phyloP scores from a whole-genome alignment of 2,329 filamentous ascomycete species.

The Arthroderma sp. region DNA sequence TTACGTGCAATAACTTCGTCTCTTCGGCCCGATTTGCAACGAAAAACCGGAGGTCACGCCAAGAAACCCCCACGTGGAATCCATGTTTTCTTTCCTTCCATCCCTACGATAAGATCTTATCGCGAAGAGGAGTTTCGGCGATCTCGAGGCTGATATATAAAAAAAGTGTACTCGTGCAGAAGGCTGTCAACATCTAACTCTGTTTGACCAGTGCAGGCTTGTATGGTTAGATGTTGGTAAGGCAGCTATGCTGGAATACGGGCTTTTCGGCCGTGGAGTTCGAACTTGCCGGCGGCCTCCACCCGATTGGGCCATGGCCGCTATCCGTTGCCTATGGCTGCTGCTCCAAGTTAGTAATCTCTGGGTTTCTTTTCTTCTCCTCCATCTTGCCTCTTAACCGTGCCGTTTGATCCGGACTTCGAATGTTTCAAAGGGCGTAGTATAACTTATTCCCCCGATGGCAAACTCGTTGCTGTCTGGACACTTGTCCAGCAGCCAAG shows the following conservation, averaged over 20 bases:
- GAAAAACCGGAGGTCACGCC: neutral
- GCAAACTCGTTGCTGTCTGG: neutral
- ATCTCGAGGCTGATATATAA: neutral
- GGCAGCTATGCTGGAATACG: neutral
- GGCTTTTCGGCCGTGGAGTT: neutral
- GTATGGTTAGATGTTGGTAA: neutral
- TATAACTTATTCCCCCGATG: neutral
- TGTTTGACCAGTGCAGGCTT: no score
- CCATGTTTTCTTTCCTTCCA: neutral
- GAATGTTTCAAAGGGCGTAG: neutral
- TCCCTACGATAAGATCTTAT: neutral
- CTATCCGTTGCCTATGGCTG: no score
- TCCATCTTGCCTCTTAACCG: neutral
- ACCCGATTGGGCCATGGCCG: neutral
- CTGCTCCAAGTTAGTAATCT: neutral
- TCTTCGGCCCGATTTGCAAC: neutral
- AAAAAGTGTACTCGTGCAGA: no score
- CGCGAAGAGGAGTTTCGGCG: neutral
- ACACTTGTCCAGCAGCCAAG: no score
- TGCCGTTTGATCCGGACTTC: neutral
- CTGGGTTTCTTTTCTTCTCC: neutral
- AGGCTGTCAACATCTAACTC: no score
- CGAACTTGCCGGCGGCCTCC: neutral
- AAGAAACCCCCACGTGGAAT: slow-evolving; percentile 1
- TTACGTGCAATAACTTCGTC: no score